Evolutionary conservation across 1,139 yeast species (phyloP), one percentile per base, ranked within the genome.

Genomic region (Kodamaea arcana): DNA sequence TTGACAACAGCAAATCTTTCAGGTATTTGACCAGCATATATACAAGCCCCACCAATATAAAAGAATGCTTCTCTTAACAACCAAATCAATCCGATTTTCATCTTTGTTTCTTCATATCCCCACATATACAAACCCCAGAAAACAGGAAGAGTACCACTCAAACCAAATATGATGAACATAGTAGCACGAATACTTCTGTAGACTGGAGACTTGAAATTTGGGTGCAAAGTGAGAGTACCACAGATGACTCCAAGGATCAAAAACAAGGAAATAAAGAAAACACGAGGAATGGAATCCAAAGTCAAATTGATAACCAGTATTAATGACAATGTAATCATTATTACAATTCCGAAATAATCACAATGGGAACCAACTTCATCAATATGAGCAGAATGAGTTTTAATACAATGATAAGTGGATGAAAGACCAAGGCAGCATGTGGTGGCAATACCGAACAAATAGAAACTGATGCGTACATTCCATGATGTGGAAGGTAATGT

Each of bases 321-420:
- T 68, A 85, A 74, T 0, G 95, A 86, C 23, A 86, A 70, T 1
- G 83, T 77, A 38, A 87, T 86, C 40, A 88, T 64, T 3, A 83
- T 67, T 10, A 87, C 83, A 31, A 88, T 88, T 0, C 97, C 97
- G 37, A 88, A 72, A 50, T 88, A 90, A 56, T 88, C 97, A 39
- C 87, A 66, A 47, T 81, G 84, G 54, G 87, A 86, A 2, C 95
- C 95, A 37, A 80, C 62, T 28, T 65, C 62, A 26, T 83, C 69
- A 7, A 85, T 75, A 18, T 51, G 46, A 20, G 63, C 69, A 8
- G 95, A 85, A 55, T 88, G 97, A 37, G 81, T 70, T 52, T 86
- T 87, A 36, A 86, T 49, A 41, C 84, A 72, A 52, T 88, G 97
- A 60, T 83, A 88, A 2, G 72, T 60, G 14, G 94, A 83, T 24